Percentiles rank a stretch among this genome's conserved stretches.
These are phyloP conservation scores for Populus euphratica DNA, from an alignment of 345 rosid genomes.

Conservation along the genomic window DNA sequence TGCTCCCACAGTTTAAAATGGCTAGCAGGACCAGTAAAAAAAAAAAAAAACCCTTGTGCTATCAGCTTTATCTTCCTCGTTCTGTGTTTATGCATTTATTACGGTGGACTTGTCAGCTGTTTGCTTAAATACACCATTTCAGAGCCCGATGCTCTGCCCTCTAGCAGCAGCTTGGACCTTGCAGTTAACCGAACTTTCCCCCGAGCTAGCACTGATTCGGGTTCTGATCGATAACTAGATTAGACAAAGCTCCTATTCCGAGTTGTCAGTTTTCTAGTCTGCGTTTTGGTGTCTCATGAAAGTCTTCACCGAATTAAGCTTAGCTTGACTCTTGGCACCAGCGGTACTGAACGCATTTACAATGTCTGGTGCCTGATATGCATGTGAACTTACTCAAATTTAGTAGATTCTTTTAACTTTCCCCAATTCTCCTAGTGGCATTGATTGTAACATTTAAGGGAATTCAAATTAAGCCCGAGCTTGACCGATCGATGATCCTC, in stretches of 20 bases:
- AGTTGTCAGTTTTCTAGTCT: background rate
- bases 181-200: too few species aligned
- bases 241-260: too few species aligned
- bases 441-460: background rate
- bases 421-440: background rate
- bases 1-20: background rate
- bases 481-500: background rate
- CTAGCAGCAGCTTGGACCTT: background rate
- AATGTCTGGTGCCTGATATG: background rate
- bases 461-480: background rate
- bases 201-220: too few species aligned
- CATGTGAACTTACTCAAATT: background rate
- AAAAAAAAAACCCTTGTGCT: too few species aligned
- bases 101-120: too few species aligned
- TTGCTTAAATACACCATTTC: background rate
- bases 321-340: background rate
- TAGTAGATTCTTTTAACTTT: background rate
- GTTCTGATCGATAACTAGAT: too few species aligned
- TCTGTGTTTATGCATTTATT: too few species aligned
- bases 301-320: background rate
- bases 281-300: background rate
- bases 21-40: too few species aligned
- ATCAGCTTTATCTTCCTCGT: too few species aligned
- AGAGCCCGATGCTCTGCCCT: background rate
- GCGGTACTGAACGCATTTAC: background rate